phyloP scores from a whole-genome alignment of 2,329 filamentous ascomycete genomes.

The Nemania diffusa region DNA sequence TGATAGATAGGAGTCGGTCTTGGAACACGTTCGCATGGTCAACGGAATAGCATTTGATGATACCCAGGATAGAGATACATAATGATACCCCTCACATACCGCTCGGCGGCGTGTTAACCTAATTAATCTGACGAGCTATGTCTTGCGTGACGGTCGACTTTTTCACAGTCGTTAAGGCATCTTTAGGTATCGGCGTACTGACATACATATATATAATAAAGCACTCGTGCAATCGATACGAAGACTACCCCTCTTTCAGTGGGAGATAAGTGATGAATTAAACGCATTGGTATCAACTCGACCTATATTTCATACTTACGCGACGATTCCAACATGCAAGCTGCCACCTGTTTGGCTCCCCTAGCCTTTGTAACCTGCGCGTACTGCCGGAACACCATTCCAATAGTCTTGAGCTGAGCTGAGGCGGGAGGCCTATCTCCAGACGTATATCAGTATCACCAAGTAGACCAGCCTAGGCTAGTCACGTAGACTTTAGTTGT shows the following conservation, averaged over 20 bases:
- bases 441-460: not conserved
- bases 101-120: not conserved
- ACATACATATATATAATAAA: not conserved
- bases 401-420: not conserved
- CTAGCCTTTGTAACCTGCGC: not conserved
- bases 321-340: not conserved
- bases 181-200: not conserved
- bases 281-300: not conserved
- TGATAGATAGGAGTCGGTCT: not conserved
- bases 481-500: not conserved
- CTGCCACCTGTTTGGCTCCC: not conserved
- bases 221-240: too few relatives aligned
- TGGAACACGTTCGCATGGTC: not conserved
- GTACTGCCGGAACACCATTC: not conserved
- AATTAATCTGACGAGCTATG: not conserved
- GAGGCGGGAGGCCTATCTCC: not conserved
- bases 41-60: conserved; percentile 14
- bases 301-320: not conserved
- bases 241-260: not conserved
- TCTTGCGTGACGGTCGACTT: not conserved
- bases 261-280: not conserved
- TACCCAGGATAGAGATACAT: conserved; percentile 29
- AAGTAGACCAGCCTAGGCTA: not conserved
- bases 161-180: not conserved
- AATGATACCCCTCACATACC: conserved; percentile 26